These are phyloP conservation scores for Epichloe amarillans DNA, from an alignment of 2,329 filamentous ascomycete species.

Conservation along the genomic window DNA sequence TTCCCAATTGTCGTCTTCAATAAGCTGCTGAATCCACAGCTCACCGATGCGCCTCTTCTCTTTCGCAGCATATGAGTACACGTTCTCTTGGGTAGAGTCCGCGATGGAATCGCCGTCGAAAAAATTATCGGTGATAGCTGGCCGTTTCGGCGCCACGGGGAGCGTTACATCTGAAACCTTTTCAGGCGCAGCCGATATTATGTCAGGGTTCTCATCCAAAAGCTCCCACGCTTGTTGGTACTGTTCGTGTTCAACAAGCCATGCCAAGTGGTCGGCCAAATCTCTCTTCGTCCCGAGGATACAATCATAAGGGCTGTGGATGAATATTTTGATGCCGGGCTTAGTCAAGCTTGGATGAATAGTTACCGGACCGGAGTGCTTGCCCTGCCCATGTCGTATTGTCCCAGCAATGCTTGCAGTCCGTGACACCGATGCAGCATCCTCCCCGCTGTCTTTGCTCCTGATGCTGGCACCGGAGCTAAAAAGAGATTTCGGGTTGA, in stretches of 20 bases:
- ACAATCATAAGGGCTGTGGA: slow-evolving; percentile 93
- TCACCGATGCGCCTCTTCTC: slow-evolving; percentile 89
- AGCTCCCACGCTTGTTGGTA: slow-evolving; percentile 84
- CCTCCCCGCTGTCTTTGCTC: slow-evolving; percentile 48
- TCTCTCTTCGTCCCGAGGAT: slow-evolving; percentile 85
- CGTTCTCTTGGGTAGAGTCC: slow-evolving; percentile 42
- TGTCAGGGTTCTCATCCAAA: slow-evolving; percentile 76
- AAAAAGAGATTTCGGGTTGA: slow-evolving; percentile 78
- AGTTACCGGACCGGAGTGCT: slow-evolving; percentile 16
- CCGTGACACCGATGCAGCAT: slow-evolving; percentile 33
- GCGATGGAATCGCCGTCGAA: slow-evolving; percentile 53
- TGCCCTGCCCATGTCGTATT: slow-evolving; percentile 15
- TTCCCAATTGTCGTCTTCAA: slow-evolving; percentile 61
- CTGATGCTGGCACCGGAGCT: slow-evolving; percentile 70
- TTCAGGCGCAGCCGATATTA: slow-evolving; percentile 32
- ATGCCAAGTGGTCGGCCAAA: slow-evolving; percentile 69
- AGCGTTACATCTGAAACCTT: slow-evolving; percentile 26
- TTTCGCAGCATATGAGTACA: slow-evolving; percentile 58
- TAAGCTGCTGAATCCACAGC: slow-evolving; percentile 79
- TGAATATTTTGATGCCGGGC: slow-evolving; percentile 62
- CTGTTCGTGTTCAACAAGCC: slow-evolving; percentile 69
- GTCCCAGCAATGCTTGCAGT: slow-evolving; percentile 21
- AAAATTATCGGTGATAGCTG: slow-evolving; percentile 43
- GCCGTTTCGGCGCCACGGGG: slow-evolving; percentile 27
- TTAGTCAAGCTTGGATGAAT: slow-evolving; percentile 43